Conservation (phyloP, 1,284 basidiomycete species). For the Peniophora sp. region DNA sequence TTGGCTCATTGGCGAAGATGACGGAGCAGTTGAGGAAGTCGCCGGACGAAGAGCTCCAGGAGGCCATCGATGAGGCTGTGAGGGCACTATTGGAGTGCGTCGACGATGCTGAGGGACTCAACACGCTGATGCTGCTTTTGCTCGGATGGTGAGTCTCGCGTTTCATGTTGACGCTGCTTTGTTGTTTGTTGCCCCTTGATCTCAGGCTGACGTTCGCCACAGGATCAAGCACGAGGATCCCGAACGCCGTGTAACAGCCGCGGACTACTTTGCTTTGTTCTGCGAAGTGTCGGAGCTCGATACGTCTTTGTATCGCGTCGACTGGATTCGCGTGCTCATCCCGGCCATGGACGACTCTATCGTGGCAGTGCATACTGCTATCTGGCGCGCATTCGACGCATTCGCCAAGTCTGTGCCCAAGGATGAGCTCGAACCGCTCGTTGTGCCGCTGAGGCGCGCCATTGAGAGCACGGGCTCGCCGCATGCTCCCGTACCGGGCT, state of each 20-base stretch:
- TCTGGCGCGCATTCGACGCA: slow-evolving; percentile 79
- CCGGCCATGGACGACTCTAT: slow-evolving; percentile 79
- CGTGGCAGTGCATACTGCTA: slow-evolving; percentile 71
- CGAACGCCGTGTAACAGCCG: slow-evolving; percentile 69
- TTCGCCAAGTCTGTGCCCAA: slow-evolving; percentile 92
- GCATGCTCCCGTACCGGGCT: slow-evolving; percentile 78
- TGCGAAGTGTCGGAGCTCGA: slow-evolving; percentile 80
- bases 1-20: slow-evolving; percentile 70
- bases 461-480: slow-evolving; percentile 84
- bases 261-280: slow-evolving; percentile 72
- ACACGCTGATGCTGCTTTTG: slow-evolving; percentile 83
- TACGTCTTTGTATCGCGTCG: slow-evolving; percentile 77
- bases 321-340: slow-evolving; percentile 94
- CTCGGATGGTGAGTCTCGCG: slow-evolving; percentile 67
- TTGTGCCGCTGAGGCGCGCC: slow-evolving; percentile 82
- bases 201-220: slow-evolving; percentile 6
- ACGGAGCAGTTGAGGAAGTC: slow-evolving; percentile 51
- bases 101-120: slow-evolving; percentile 78
- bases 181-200: neutral
- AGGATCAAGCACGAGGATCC: slow-evolving; percentile 78
- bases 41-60: slow-evolving; percentile 59
- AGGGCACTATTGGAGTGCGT: slow-evolving; percentile 72
- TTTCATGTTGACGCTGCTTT: neutral
- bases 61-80: slow-evolving; percentile 74
- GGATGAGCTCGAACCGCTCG: slow-evolving; percentile 85